Conservation (phyloP, 495 filamentous ascomycete species). For the Neurospora tetrasperma region DNA sequence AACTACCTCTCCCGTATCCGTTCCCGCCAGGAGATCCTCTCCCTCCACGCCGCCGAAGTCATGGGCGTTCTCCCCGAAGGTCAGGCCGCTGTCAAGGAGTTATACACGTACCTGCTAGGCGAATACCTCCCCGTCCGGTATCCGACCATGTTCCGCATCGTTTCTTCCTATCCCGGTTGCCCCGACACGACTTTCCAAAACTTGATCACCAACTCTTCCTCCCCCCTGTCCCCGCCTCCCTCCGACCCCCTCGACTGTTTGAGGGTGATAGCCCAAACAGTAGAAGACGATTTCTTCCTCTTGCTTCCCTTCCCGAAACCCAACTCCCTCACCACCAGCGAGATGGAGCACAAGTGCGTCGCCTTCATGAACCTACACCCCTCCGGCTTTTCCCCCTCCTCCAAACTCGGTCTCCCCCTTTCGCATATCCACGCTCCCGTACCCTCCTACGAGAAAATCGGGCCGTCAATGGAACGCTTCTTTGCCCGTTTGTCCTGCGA, state of each 20-base stretch:
- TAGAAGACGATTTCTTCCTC: slow-evolving; percentile 72
- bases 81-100: slow-evolving; percentile 45
- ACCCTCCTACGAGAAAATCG: slow-evolving; percentile 63
- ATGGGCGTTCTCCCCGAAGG: slow-evolving; percentile 35
- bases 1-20: slow-evolving; percentile 49
- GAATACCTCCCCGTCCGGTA: slow-evolving; percentile 58
- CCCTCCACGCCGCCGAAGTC: slow-evolving; percentile 36
- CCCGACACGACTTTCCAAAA: slow-evolving; percentile 24
- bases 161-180: neutral
- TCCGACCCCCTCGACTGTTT: slow-evolving; percentile 27
- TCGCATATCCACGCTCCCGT: slow-evolving; percentile 61
- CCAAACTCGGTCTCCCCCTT: slow-evolving; percentile 53
- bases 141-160: slow-evolving; percentile 48
- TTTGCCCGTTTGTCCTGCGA: slow-evolving; percentile 50
- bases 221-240: slow-evolving; percentile 30
- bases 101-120: slow-evolving; percentile 53
- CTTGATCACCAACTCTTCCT: slow-evolving; percentile 30
- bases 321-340: slow-evolving; percentile 24
- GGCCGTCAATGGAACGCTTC: slow-evolving; percentile 67
- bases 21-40: slow-evolving; percentile 42
- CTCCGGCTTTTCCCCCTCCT: slow-evolving; percentile 53
- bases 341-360: slow-evolving; percentile 48
- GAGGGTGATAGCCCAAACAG: slow-evolving; percentile 41
- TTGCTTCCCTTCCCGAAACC: slow-evolving; percentile 24
- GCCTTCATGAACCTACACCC: slow-evolving; percentile 67